Evolutionary conservation across 805 yeast species (phyloP), one percentile per base, ranked within the genome.

Genomic region (Kodamaea laetipori): DNA sequence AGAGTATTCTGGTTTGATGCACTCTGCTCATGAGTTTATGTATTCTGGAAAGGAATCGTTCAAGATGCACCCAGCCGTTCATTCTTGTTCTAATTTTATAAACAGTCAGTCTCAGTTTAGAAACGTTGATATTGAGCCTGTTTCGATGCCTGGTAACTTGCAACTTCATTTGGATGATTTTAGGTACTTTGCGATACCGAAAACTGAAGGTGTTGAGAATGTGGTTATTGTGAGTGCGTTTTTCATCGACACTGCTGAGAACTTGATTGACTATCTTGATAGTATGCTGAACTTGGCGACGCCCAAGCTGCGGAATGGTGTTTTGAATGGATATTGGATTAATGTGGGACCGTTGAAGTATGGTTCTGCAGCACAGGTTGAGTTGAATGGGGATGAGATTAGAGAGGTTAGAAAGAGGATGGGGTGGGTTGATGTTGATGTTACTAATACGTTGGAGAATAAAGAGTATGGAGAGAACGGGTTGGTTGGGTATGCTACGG

Each of bases 341-440:
- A 92, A 94, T 58, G 73, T 82, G 10, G 99, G 99, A 0, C 99
- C 99, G 0, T 70, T 94, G 48, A 86, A 90, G 61, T 92, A 94
- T 70, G 97, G 97, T 0, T 80, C 89, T 2, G 86, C 90, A 42
- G 82, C 96, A 37, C 71, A 77, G 58, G 80, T 83, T 23, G 96
- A 90, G 59, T 66, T 89, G 23, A 82, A 81, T 30, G 68, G 77
- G 10, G 83, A 84, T n/a, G 97, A 90, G 57, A 58, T 90, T 38
- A 61, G 64, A 10, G 51, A 57, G n/a, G 55, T 86, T 11, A 66
- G 90, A 26, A 52, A 60, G 16, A 37, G 64, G 3, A 69, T 81
- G 66, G 94, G 95, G 2, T 90, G 96, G 94, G 59, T 56, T 26
- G 66, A 61, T 35, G n/a, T 44, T 2, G 50, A 51, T 26, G 24